These are phyloP conservation scores for Candida argentea DNA, from an alignment of 805 yeast species.

Conservation along the genomic window DNA sequence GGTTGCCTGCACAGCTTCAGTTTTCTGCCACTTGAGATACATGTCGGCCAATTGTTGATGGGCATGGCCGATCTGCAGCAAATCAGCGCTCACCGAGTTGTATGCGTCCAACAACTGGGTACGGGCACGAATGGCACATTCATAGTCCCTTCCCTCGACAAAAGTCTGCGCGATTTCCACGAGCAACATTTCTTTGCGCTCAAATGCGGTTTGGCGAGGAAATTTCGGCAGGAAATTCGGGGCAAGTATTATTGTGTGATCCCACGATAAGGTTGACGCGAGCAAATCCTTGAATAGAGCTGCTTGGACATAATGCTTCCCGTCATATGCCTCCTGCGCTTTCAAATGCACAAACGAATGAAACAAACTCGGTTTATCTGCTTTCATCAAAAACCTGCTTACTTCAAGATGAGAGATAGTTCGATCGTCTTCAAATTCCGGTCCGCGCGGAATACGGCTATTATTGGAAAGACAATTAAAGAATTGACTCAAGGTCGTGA, in stretches of 20 bases:
- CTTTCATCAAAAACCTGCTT: conserved; percentile 66
- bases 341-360: conserved; percentile 70
- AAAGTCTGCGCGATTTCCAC: conserved; percentile 64
- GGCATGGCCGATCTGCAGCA: conserved; percentile 63
- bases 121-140: conserved; percentile 69
- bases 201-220: conserved; percentile 75
- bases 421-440: conserved; percentile 81
- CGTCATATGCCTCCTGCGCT: conserved; percentile 52
- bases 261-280: conserved; percentile 73
- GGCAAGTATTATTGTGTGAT: conserved; percentile 44
- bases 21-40: conserved; percentile 55
- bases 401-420: conserved; percentile 70
- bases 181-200: conserved; percentile 64
- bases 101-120: conserved; percentile 71
- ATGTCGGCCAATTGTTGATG: conserved; percentile 58
- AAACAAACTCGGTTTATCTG: conserved; percentile 69
- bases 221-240: conserved; percentile 54
- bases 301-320: conserved; percentile 66
- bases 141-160: conserved; percentile 61
- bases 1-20: conserved; percentile 67
- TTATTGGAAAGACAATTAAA: conserved; percentile 56
- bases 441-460: conserved; percentile 65
- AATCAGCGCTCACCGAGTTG: conserved; percentile 62
- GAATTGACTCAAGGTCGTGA: conserved; percentile 50
- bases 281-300: conserved; percentile 71